phyloP scores from a whole-genome alignment of 257 asterid species.

The Fraxinus cuspidata region DNA sequence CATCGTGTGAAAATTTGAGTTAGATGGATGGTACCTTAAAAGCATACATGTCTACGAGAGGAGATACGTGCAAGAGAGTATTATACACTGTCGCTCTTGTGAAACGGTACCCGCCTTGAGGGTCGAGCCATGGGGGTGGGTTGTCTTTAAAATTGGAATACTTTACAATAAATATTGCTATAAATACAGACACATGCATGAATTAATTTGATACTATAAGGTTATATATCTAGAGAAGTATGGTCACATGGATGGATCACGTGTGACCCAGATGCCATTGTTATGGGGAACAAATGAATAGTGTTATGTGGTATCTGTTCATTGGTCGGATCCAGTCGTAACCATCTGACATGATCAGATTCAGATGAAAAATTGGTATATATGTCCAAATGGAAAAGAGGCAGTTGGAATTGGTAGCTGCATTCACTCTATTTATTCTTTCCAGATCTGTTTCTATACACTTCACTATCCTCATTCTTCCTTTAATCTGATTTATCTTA shows the following conservation, averaged over 20 bases:
- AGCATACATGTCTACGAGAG: conserved; percentile 23
- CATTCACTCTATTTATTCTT: neutral
- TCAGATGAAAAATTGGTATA: conserved; percentile 23
- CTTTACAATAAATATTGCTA: neutral
- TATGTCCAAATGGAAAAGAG: conserved; percentile 1
- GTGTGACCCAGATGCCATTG: conserved; percentile 52
- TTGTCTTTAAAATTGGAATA: conserved; percentile 10
- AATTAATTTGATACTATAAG: neutral
- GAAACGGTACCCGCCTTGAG: conserved; percentile 53
- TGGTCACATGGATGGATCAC: conserved; percentile 29
- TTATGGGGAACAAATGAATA: conserved; percentile 46
- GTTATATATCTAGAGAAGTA: neutral
- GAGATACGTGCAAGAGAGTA: conserved; percentile 25
- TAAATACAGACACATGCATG: neutral
- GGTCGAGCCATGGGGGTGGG: conserved; percentile 40
- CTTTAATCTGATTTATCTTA: neutral
- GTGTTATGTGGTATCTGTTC: conserved; percentile 30
- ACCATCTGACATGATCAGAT: conserved; percentile 30
- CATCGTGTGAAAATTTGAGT: neutral
- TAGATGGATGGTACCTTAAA: conserved; percentile 14
- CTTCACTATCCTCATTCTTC: neutral
- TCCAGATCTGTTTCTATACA: neutral
- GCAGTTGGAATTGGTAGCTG: conserved; percentile 1
- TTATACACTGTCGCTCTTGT: conserved; percentile 29
- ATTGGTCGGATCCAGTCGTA: conserved; percentile 31